Conservation (phyloP, 768 basidiomycete species). For the Calvatia gigantea region DNA sequence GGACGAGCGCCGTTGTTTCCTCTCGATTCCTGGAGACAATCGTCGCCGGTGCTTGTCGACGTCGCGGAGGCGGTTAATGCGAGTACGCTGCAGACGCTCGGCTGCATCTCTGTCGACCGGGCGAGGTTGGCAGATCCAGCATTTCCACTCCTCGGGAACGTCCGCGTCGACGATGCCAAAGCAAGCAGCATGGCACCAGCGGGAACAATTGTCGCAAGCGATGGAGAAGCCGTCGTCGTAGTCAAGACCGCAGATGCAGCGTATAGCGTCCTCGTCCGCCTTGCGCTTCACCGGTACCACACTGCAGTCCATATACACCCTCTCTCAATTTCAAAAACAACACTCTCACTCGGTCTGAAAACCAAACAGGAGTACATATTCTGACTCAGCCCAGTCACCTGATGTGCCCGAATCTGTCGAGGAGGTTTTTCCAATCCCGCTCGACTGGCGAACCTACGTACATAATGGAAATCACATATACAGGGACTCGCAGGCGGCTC, state of each 20-base stretch:
- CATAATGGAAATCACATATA: no score
- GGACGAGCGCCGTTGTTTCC: slow-evolving; percentile 25
- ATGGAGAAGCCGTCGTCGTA: slow-evolving; percentile 85
- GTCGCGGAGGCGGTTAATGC: slow-evolving; percentile 19
- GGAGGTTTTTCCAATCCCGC: no score
- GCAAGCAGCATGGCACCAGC: slow-evolving; percentile 85
- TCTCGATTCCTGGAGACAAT: background rate
- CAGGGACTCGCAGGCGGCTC: no score
- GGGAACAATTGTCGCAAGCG: slow-evolving; percentile 76
- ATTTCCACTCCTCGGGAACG: slow-evolving; percentile 75
- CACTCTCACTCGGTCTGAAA: background rate
- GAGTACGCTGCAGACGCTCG: slow-evolving; percentile 36
- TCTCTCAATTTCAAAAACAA: background rate
- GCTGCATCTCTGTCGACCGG: slow-evolving; percentile 44
- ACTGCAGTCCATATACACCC: background rate
- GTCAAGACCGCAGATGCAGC: slow-evolving; percentile 71
- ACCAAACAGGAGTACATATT: no score
- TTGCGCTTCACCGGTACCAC: slow-evolving; percentile 7
- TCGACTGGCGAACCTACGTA: no score
- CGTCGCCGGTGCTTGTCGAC: background rate
- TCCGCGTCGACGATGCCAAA: slow-evolving; percentile 54
- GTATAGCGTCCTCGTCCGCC: slow-evolving; percentile 39
- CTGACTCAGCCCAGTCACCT: no score
- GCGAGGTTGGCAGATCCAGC: slow-evolving; percentile 51
- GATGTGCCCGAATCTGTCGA: no score